phyloP scores from a whole-genome alignment of 345 rosid genomes.

The Eucalyptus pauciflora region DNA sequence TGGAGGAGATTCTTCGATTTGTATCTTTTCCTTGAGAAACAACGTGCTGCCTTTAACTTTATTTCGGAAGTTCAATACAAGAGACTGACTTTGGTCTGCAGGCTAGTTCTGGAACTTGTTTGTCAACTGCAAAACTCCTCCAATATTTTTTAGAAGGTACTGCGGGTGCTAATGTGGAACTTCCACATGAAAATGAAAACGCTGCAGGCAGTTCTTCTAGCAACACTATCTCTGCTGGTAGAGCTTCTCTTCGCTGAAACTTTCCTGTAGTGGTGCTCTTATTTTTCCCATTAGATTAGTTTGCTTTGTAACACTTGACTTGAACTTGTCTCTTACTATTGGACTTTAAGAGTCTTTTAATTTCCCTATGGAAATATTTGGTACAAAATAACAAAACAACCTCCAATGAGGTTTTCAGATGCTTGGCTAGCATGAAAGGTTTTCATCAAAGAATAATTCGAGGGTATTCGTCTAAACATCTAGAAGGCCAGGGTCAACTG shows the following conservation, averaged over 20 bases:
- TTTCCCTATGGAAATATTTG: not conserved
- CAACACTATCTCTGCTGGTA: conserved; percentile 7
- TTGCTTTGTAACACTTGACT: not conserved
- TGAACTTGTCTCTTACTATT: not conserved
- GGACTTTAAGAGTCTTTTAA: not conserved
- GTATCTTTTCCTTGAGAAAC: not conserved
- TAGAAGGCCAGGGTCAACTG: not conserved
- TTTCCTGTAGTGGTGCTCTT: not conserved
- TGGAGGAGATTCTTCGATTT: not conserved
- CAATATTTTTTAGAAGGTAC: conserved; percentile 75
- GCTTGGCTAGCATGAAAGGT: not conserved
- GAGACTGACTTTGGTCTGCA: conserved; percentile 2
- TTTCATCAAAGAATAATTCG: not conserved
- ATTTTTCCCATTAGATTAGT: not conserved
- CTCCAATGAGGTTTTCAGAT: not conserved
- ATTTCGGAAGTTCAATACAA: not conserved
- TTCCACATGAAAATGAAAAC: conserved; percentile 26
- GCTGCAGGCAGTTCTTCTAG: conserved; percentile 3
- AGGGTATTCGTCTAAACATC: not conserved
- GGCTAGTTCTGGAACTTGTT: conserved; percentile 46
- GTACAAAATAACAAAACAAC: not conserved
- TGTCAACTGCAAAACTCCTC: conserved; percentile 45
- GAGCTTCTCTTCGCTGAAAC: not conserved
- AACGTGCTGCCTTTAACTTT: not conserved
- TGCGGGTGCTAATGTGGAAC: conserved; percentile 53